phyloP scores from a whole-genome alignment of 768 basidiomycete species.

The Paxillus rubicundulus region DNA sequence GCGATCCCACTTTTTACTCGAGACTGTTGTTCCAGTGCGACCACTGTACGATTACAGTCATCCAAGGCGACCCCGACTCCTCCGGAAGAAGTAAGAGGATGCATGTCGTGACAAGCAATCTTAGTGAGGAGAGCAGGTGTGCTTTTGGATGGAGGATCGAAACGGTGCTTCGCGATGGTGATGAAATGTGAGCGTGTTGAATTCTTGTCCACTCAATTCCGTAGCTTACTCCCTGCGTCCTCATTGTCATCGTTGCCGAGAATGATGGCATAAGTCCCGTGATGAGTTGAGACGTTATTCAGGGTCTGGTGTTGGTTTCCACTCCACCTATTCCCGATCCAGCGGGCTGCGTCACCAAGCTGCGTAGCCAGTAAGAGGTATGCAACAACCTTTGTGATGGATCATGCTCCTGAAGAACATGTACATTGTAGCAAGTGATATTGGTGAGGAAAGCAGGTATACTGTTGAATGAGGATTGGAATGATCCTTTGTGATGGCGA shows the following conservation, averaged over 20 bases:
- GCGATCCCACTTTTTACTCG: slow-evolving; percentile 64
- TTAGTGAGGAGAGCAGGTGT: slow-evolving; percentile 91
- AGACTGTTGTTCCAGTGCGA: slow-evolving; percentile 88
- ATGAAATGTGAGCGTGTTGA: slow-evolving; percentile 62
- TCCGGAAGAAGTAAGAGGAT: slow-evolving; percentile 56
- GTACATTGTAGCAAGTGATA: slow-evolving; percentile 91
- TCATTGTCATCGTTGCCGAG: slow-evolving; percentile 89
- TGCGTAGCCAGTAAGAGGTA: no score
- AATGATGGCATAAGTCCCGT: no score
- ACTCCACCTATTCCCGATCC: no score
- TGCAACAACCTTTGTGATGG: no score
- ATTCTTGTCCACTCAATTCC: not conserved
- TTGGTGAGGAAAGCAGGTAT: slow-evolving; percentile 91
- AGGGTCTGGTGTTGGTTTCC: no score
- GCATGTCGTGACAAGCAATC: slow-evolving; percentile 91
- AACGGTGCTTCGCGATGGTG: slow-evolving; percentile 91
- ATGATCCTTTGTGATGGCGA: slow-evolving; percentile 95
- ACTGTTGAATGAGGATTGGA: slow-evolving; percentile 97
- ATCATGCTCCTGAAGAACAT: no score
- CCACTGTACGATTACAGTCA: slow-evolving; percentile 85
- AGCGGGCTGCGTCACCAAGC: no score
- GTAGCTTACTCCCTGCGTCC: slow-evolving; percentile 33
- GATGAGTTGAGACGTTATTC: no score
- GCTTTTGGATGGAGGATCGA: slow-evolving; percentile 99
- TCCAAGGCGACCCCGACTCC: slow-evolving; percentile 75